Evolutionary conservation across 768 basidiomycete species (phyloP).

Genomic region (Auricularia cornea): DNA sequence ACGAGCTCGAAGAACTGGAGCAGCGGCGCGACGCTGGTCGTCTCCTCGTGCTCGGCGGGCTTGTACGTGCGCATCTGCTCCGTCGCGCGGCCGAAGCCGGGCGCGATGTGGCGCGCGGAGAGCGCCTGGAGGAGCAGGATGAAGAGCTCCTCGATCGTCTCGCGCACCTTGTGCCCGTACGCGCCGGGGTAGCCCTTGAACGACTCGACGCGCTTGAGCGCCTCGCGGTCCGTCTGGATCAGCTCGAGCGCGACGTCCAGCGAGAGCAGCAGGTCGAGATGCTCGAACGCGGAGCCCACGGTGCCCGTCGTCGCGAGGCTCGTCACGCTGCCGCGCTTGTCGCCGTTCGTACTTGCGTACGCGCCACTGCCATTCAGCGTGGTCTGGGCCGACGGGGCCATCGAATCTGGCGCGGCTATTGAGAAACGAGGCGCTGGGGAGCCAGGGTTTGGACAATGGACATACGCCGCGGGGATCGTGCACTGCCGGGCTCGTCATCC

Average conservation of each 20-base stretch:
- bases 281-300: slow-evolving; percentile 25
- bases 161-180: slow-evolving; percentile 79
- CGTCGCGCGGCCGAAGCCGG: slow-evolving; percentile 83
- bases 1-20: slow-evolving; percentile 97
- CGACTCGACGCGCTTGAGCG: slow-evolving; percentile 85
- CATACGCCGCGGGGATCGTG: neutral
- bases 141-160: slow-evolving; percentile 92
- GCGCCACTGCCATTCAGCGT: neutral
- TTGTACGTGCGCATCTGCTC: slow-evolving; percentile 85
- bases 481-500: neutral
- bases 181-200: slow-evolving; percentile 82
- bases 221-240: slow-evolving; percentile 87
- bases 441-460: neutral
- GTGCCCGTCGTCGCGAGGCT: neutral
- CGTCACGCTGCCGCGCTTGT: neutral
- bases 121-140: slow-evolving; percentile 73
- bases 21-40: slow-evolving; percentile 80
- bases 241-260: slow-evolving; percentile 86
- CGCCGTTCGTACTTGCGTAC: neutral
- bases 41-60: slow-evolving; percentile 77
- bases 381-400: no score
- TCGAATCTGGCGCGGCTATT: no score
- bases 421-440: neutral
- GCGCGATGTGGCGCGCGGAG: slow-evolving; percentile 66
- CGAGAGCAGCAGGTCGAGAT: slow-evolving; percentile 82